These are phyloP conservation scores for Yamadazyma oceani DNA, from an alignment of 1,139 yeast species.

Conservation along the genomic window DNA sequence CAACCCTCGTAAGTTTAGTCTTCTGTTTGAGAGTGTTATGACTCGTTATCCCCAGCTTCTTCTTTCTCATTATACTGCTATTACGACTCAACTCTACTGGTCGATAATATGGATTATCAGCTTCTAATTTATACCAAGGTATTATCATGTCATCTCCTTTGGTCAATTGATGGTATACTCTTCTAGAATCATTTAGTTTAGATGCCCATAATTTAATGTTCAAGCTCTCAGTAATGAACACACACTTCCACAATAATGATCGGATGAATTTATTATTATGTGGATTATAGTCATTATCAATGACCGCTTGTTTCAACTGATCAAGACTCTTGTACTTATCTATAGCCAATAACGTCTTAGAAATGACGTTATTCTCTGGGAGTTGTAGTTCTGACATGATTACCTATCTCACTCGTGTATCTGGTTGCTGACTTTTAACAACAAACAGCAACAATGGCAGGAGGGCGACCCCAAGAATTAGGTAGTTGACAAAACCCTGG, in stretches of 20 bases:
- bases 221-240: slow-evolving; percentile 39
- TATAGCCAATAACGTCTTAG: slow-evolving; percentile 38
- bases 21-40: slow-evolving; percentile 13
- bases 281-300: slow-evolving; percentile 34
- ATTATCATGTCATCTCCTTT: slow-evolving; percentile 33
- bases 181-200: slow-evolving; percentile 30
- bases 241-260: slow-evolving; percentile 40
- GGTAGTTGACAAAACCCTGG: too few species aligned
- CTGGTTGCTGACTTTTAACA: neutral
- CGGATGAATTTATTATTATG: slow-evolving; percentile 27
- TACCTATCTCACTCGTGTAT: neutral
- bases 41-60: slow-evolving; percentile 1
- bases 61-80: slow-evolving; percentile 14
- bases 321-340: slow-evolving; percentile 35
- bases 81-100: slow-evolving; percentile 17
- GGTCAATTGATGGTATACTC: slow-evolving; percentile 38
- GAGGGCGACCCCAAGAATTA: too few species aligned
- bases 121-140: slow-evolving; percentile 40
- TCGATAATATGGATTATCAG: slow-evolving; percentile 31
- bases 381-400: slow-evolving; percentile 18
- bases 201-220: slow-evolving; percentile 38
- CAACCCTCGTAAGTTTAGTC: slow-evolving; percentile 16
- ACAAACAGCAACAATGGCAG: too few species aligned
- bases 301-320: slow-evolving; percentile 31
- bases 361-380: slow-evolving; percentile 39